Evolutionary conservation across 2,329 filamentous ascomycete genomes (phyloP), one percentile per base, ranked within the genome.

Genomic region (Fusarium transvaalense): DNA sequence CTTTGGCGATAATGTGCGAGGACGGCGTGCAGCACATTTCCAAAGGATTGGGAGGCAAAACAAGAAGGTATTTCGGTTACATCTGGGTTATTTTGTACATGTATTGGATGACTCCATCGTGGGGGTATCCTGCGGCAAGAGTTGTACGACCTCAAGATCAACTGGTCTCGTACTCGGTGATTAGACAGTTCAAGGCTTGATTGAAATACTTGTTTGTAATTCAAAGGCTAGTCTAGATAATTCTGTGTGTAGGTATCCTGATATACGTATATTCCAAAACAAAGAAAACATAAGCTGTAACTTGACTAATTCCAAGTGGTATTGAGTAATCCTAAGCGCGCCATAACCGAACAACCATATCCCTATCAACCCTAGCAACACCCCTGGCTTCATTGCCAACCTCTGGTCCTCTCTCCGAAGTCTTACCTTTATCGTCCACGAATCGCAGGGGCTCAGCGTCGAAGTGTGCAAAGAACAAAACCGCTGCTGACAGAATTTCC

Each of bases 401-500:
- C 10, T 71, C 65, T 19, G 70, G 70, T 12, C 70, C 70, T 41
- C 70, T 60, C 8, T 71, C 57, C 3, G 69, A 69, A 4, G 60
- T 59, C 15, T 54, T 60, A 1, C 70, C 66, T 3, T 68, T 23
- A 0, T 46, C 41, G 14, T 66, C 50, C 3, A 71, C 55, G 37
- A 69, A 72, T 23, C 43, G 32, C 13, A 71, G 13, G 2, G 68
- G 64, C 39, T 71, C 50, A 6, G 74, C 52, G 13, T 75, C 56
- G 23, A 74, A 74, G 2, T 61, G 52, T 7, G 65, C 48, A 35
- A 71, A 60, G 54, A 64, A 61, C 0, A 75, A n/a, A 14, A 64
- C 68, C 2, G 68, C 66, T 29, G 69, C 63, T 13, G 64, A 66
- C 12, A 74, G 37, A 10, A 75, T 74, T 61, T 75, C 73, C 43